These are phyloP conservation scores for Cercospora citrullina DNA, from an alignment of 2,329 filamentous ascomycete genomes.

Conservation along the genomic window DNA sequence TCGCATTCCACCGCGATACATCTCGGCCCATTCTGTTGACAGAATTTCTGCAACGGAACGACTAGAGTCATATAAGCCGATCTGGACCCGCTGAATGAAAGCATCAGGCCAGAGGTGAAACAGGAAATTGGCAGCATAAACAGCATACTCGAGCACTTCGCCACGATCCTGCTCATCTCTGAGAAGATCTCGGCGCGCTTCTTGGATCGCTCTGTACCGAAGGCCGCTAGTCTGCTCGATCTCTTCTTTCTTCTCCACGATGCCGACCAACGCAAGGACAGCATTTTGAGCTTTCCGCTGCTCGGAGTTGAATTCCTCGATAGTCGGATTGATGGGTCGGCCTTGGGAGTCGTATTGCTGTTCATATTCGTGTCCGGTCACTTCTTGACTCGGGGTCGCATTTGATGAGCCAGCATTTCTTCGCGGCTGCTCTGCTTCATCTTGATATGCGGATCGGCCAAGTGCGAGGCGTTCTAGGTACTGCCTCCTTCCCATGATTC, in stretches of 20 bases:
- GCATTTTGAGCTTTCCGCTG: slow-evolving; percentile 51
- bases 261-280: slow-evolving; percentile 49
- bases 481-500: slow-evolving; percentile 35
- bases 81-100: slow-evolving; percentile 27
- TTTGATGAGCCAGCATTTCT: slow-evolving; percentile 31
- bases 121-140: slow-evolving; percentile 20
- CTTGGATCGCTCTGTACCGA: slow-evolving; percentile 14
- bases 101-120: slow-evolving; percentile 28
- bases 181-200: slow-evolving; percentile 24
- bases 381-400: background rate
- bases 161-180: slow-evolving; percentile 30
- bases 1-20: slow-evolving; percentile 19
- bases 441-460: slow-evolving; percentile 47
- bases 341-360: slow-evolving; percentile 50
- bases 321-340: slow-evolving; percentile 46
- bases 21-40: slow-evolving; percentile 16
- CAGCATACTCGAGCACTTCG: slow-evolving; percentile 25
- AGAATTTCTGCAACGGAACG: slow-evolving; percentile 26
- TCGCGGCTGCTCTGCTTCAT: slow-evolving; percentile 45
- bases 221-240: slow-evolving; percentile 17
- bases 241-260: slow-evolving; percentile 44
- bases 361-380: slow-evolving; percentile 24
- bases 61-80: slow-evolving; percentile 29
- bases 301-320: slow-evolving; percentile 42
- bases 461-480: slow-evolving; percentile 38